A percentile compares a stretch with the other conserved stretches of the same genome.
Conservation (phyloP, 2,329 filamentous ascomycete species). For the Pseudogymnoascus sp. region DNA sequence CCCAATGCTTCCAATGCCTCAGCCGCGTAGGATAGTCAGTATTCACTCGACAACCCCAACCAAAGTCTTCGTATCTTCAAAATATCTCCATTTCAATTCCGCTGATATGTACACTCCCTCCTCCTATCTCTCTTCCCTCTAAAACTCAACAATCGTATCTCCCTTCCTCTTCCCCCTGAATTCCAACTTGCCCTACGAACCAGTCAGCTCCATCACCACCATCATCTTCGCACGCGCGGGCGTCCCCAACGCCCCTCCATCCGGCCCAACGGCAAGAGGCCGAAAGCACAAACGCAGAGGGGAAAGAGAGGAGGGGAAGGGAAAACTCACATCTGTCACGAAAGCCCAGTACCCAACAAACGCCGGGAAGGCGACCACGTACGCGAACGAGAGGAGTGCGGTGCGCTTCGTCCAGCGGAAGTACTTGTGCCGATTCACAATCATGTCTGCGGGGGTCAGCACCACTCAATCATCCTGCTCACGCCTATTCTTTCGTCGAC, state of each 20-base stretch:
- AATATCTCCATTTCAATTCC: not conserved
- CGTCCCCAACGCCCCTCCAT: not conserved
- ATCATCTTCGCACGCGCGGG: not conserved
- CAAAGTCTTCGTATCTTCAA: not conserved
- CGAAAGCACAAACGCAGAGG: not conserved
- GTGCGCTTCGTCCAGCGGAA: conserved; percentile 89
- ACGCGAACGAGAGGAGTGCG: conserved; percentile 70
- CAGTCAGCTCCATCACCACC: conserved; percentile 14
- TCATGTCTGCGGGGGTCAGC: conserved; percentile 57
- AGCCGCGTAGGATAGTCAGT: not conserved
- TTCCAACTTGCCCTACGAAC: conserved; percentile 70
- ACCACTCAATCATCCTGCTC: conserved; percentile 10
- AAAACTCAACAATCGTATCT: conserved; percentile 77
- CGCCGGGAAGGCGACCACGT: conserved; percentile 64
- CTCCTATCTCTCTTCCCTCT: conserved; percentile 20
- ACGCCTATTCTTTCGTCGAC: conserved; percentile 7
- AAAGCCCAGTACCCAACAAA: conserved; percentile 67
- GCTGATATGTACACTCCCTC: conserved; percentile 36
- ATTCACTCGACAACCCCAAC: not conserved
- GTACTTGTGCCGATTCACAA: conserved; percentile 79
- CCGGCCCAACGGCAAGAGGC: not conserved
- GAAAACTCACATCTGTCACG: conserved; percentile 70
- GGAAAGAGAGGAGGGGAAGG: not conserved
- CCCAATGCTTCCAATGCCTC: not conserved
- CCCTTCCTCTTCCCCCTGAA: conserved; percentile 82